A percentile compares a stretch with the other conserved stretches of the same genome.
phyloP scores from a whole-genome alignment of 768 basidiomycete genomes.

The Podaxis sp. region DNA sequence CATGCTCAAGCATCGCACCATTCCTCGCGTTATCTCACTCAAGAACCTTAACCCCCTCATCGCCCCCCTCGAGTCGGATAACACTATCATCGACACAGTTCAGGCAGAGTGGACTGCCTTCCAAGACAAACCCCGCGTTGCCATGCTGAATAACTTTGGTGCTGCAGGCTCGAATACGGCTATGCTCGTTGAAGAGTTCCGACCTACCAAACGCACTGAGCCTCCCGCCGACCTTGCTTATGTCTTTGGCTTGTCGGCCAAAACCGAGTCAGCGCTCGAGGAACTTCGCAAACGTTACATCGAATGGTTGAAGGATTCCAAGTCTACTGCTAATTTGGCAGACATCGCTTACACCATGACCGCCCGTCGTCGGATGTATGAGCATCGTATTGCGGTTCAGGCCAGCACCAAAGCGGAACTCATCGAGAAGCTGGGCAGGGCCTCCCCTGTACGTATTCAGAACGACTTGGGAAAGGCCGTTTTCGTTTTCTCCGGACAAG shows the following conservation, averaged over 20 bases:
- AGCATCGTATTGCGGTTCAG: constrained; percentile 50
- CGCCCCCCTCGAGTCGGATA: constrained; percentile 43
- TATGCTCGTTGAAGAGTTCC: constrained; percentile 55
- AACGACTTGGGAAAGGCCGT: constrained; percentile 36
- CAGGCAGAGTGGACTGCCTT: constrained; percentile 42
- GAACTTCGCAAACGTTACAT: constrained; percentile 47
- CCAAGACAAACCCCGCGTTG: constrained; percentile 40
- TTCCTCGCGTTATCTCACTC: constrained; percentile 65
- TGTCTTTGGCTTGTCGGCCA: constrained; percentile 65
- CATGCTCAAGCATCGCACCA: constrained; percentile 57
- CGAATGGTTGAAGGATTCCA: constrained; percentile 41
- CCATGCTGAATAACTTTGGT: constrained; percentile 75
- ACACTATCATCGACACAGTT: constrained; percentile 48
- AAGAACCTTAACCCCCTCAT: constrained; percentile 58
- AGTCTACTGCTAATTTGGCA: constrained; percentile 24
- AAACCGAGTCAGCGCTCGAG: constrained; percentile 47
- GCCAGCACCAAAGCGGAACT: constrained; percentile 48
- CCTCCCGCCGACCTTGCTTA: constrained; percentile 25
- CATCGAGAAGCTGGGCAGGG: constrained; percentile 38
- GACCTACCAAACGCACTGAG: background rate
- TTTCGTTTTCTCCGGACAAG: constrained; percentile 78
- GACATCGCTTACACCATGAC: constrained; percentile 70
- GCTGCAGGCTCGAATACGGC: constrained; percentile 74
- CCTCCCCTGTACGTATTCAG: constrained; percentile 31
- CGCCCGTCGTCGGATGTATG: constrained; percentile 58